These are phyloP conservation scores for Grosmannia penicillata DNA, from an alignment of 2,329 filamentous ascomycete genomes.

Conservation along the genomic window DNA sequence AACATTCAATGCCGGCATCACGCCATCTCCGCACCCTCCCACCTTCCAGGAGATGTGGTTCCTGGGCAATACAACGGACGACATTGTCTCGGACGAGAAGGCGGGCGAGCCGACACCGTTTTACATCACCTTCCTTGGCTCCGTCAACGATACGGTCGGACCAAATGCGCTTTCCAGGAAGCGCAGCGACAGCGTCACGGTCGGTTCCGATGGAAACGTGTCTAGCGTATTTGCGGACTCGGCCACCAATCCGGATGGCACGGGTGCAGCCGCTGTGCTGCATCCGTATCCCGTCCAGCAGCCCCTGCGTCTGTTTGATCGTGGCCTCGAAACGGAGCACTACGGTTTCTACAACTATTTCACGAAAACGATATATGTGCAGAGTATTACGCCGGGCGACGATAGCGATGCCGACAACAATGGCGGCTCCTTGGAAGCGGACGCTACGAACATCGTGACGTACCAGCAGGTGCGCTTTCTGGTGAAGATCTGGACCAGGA, in stretches of 20 bases:
- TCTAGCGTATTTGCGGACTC: constrained; percentile 46
- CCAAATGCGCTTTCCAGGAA: constrained; percentile 14
- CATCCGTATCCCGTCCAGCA: constrained; percentile 60
- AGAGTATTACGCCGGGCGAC: constrained; percentile 30
- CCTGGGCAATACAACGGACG: constrained; percentile 74
- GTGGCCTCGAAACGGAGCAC: constrained; percentile 66
- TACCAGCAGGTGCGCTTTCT: constrained; percentile 47
- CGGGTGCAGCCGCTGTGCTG: constrained; percentile 55
- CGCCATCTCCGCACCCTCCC: constrained; percentile 41
- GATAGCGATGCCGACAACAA: constrained; percentile 25
- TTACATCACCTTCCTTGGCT: constrained; percentile 58
- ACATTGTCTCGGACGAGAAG: constrained; percentile 49
- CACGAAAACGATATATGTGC: constrained; percentile 72
- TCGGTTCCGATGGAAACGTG: constrained; percentile 7
- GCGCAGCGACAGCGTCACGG: constrained; percentile 4
- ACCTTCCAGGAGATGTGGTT: constrained; percentile 61
- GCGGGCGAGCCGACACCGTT: constrained; percentile 80
- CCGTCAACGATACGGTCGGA: constrained; percentile 19
- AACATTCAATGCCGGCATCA: constrained; percentile 19
- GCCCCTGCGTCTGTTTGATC: constrained; percentile 73
- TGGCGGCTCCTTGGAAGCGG: constrained; percentile 36
- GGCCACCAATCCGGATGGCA: constrained; percentile 49
- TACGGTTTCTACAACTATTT: constrained; percentile 93
- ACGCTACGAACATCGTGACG: constrained; percentile 40
- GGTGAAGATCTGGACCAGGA: constrained; percentile 51